Evolutionary conservation across 169 alveolate genomes (phyloP), one percentile per base, ranked within the genome.

Genomic region (Cryptosporidium felis): DNA sequence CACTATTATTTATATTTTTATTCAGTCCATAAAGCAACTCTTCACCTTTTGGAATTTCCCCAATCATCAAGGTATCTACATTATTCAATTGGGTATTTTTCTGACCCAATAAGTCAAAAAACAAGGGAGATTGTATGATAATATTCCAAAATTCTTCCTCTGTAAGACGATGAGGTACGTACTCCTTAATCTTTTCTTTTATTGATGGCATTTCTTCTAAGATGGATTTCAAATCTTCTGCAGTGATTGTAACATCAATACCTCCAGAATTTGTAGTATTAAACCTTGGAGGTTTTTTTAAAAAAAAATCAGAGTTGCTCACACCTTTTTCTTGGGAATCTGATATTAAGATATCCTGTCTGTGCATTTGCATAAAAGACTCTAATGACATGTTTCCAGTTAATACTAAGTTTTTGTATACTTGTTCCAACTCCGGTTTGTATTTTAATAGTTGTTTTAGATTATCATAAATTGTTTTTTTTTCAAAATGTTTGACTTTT

Each of bases 71-170:
- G 12, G 65, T 74, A 53, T 74, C 82, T 16, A 14, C 34, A 26
- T 56, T 56, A 47, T 34, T 47, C 30, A 30, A 28, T 8, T 18
- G 16, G 26, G 53, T 32, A 34, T 34, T 51, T 34, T 53, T 40
- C 23, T 53, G 26, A 0, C 82, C 82, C 9, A 74, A 47, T 16
- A 74, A n/a, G 56, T 74, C 65, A 51, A 74, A 74, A 53, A 74
- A 74, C 9, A 74, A 28, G 34, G 82, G 82, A 1, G 82, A 74
- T 18, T 74, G 82, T 18, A 74, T 74, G 34, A 74, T 51, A 36
- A 65, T 28, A 74, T 74, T 74, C 82, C 82, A 74, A 40, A 74
- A 74, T 56, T 74, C 82, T 53, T 74, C 74, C 21, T 74, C 82
- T 28, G 82, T 74, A 18, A 74, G 41, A 34, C 82, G 65, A 51